These are phyloP conservation scores for Trichoderma breve DNA, from an alignment of 2,329 filamentous ascomycete species.

Conservation along the genomic window DNA sequence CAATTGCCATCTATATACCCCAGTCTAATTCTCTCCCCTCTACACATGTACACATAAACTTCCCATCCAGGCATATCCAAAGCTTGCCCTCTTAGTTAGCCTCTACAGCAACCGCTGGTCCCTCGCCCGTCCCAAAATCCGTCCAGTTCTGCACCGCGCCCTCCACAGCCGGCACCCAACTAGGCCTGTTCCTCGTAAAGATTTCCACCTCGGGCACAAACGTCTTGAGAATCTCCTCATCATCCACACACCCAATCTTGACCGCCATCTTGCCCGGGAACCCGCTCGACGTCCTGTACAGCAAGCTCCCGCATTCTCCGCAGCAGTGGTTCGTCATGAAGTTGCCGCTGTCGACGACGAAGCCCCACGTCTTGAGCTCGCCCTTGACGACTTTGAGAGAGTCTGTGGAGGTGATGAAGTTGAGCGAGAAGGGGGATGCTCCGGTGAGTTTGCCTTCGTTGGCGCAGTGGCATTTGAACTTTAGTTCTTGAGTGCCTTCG, in stretches of 20 bases:
- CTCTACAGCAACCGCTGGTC: not conserved
- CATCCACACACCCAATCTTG: conserved; percentile 4
- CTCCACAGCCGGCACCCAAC: not conserved
- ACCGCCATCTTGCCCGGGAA: conserved; percentile 6
- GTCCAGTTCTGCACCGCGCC: conserved; percentile 1
- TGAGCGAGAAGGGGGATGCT: conserved; percentile 2
- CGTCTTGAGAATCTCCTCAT: not conserved
- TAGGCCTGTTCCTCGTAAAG: not conserved
- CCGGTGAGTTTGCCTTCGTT: conserved; percentile 4
- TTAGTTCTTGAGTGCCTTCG: not conserved
- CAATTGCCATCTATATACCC: not conserved
- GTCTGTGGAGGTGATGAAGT: conserved; percentile 7
- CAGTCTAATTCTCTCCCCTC: not conserved
- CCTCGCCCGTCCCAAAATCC: not conserved
- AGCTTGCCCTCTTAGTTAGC: not conserved
- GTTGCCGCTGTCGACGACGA: not conserved
- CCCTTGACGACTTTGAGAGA: not conserved
- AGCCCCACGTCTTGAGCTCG: not conserved
- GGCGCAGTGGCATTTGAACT: conserved; percentile 1
- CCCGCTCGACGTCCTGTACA: conserved; percentile 4
- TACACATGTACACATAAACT: not conserved
- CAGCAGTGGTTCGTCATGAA: conserved; percentile 8
- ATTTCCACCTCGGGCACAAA: conserved; percentile 8
- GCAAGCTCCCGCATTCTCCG: not conserved
- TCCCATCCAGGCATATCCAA: fast-evolving